A percentile compares a stretch with the other conserved stretches of the same genome.
Evolutionary conservation across 2,329 filamentous ascomycete species (phyloP).

Genomic region (Exophiala oligosperma): DNA sequence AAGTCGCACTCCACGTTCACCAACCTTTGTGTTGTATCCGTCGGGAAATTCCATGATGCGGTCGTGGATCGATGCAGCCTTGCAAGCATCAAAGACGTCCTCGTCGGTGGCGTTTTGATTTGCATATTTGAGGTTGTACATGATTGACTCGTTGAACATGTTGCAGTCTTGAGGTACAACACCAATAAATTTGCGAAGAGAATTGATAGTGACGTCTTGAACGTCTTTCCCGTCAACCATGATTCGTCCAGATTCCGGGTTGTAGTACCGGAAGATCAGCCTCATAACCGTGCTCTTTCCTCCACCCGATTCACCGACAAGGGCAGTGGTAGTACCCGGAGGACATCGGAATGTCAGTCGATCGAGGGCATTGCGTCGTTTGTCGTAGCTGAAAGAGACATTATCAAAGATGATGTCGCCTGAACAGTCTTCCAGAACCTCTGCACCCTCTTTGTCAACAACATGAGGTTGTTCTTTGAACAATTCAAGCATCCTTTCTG

Average conservation of each 20-base stretch:
- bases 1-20: slow-evolving; percentile 81
- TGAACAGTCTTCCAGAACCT: slow-evolving; percentile 64
- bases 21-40: slow-evolving; percentile 84
- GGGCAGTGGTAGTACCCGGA: slow-evolving; percentile 89
- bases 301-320: slow-evolving; percentile 94
- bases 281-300: slow-evolving; percentile 97
- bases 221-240: slow-evolving; percentile 83
- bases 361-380: slow-evolving; percentile 78
- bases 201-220: slow-evolving; percentile 85
- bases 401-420: slow-evolving; percentile 86
- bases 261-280: slow-evolving; percentile 95
- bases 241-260: slow-evolving; percentile 75
- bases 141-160: slow-evolving; percentile 88
- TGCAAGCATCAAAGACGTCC: slow-evolving; percentile 78
- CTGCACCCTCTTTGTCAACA: slow-evolving; percentile 69
- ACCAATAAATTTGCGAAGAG: slow-evolving; percentile 85
- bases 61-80: slow-evolving; percentile 87
- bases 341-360: slow-evolving; percentile 81
- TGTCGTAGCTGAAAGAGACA: slow-evolving; percentile 88
- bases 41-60: slow-evolving; percentile 88
- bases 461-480: slow-evolving; percentile 97
- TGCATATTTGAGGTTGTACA: slow-evolving; percentile 93
- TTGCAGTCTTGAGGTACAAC: slow-evolving; percentile 97
- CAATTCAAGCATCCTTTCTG: slow-evolving; percentile 88
- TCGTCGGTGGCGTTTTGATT: slow-evolving; percentile 78